phyloP scores from a whole-genome alignment of 1,284 basidiomycete genomes.

The Cryptococcus deneoformans region DNA sequence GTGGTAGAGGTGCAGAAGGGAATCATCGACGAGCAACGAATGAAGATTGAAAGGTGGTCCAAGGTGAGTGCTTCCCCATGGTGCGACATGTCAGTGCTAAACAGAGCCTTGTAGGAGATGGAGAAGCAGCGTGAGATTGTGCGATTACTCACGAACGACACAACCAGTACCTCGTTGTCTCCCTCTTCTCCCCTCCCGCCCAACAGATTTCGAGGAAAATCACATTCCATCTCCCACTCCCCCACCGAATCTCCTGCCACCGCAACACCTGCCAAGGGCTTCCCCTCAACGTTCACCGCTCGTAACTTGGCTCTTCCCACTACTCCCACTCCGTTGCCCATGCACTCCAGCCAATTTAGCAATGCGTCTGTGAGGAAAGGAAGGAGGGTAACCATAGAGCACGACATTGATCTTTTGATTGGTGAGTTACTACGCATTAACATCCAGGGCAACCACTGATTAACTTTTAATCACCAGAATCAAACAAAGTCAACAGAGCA shows the following conservation, averaged over 20 bases:
- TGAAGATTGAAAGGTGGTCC: conserved; percentile 45
- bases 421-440: conserved; percentile 24
- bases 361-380: conserved; percentile 31
- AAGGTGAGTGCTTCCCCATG: conserved; percentile 23
- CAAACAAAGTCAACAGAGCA: conserved; percentile 28
- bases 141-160: conserved; percentile 30
- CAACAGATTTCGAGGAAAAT: conserved; percentile 12
- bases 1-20: conserved; percentile 42
- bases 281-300: conserved; percentile 35
- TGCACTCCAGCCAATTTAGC: conserved; percentile 36
- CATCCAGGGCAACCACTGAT: background rate
- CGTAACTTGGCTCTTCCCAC: conserved; percentile 34
- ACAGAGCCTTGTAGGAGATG: conserved; percentile 26
- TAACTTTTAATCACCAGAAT: conserved; percentile 14
- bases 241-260: conserved; percentile 7
- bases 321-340: conserved; percentile 38
- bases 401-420: conserved; percentile 42
- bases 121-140: conserved; percentile 44
- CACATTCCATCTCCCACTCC: conserved; percentile 19
- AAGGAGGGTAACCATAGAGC: conserved; percentile 46
- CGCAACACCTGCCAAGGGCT: conserved; percentile 11
- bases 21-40: conserved; percentile 43
- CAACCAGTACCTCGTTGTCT: conserved; percentile 1
- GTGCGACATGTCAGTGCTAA: conserved; percentile 5
- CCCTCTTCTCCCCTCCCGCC: conserved; percentile 12